These are phyloP conservation scores for Neurospora sp. DNA, from an alignment of 495 filamentous ascomycete genomes.

Conservation along the genomic window DNA sequence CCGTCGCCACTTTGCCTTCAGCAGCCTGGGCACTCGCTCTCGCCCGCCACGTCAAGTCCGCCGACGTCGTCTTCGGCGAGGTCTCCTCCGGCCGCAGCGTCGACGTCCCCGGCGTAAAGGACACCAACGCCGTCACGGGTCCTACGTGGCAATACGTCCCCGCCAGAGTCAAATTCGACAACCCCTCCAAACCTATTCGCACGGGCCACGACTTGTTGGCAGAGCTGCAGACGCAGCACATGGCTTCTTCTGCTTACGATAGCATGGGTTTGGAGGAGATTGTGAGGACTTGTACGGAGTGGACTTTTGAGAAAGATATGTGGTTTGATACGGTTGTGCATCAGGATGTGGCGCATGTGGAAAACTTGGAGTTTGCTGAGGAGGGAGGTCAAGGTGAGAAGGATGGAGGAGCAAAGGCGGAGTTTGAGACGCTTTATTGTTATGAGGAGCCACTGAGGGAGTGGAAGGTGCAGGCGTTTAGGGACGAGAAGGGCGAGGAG, in stretches of 20 bases:
- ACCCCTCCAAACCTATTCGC: conserved; percentile 2
- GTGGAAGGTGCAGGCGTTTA: conserved; percentile 37
- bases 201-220: conserved; percentile 23
- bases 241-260: conserved; percentile 26
- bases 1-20: too few species aligned
- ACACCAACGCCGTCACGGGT: conserved; percentile 36
- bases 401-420: conserved; percentile 11
- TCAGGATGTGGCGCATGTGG: conserved; percentile 36
- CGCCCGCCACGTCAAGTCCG: conserved; percentile 34
- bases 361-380: not conserved
- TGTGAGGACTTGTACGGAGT: conserved; percentile 17
- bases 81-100: conserved; percentile 51
- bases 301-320: conserved; percentile 6
- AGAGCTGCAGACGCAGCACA: conserved; percentile 28
- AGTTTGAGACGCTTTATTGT: conserved; percentile 34
- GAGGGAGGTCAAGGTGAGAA: not conserved
- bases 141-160: conserved; percentile 37
- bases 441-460: conserved; percentile 34
- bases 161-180: conserved; percentile 23
- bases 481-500: conserved; percentile 23
- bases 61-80: conserved; percentile 51
- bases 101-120: conserved; percentile 33
- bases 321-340: conserved; percentile 40
- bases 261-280: conserved; percentile 28
- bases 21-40: conserved; percentile 55